Base-by-base conservation (phyloP, 2,329 filamentous ascomycete genomes). In the Alternaria gansuensis region DNA sequence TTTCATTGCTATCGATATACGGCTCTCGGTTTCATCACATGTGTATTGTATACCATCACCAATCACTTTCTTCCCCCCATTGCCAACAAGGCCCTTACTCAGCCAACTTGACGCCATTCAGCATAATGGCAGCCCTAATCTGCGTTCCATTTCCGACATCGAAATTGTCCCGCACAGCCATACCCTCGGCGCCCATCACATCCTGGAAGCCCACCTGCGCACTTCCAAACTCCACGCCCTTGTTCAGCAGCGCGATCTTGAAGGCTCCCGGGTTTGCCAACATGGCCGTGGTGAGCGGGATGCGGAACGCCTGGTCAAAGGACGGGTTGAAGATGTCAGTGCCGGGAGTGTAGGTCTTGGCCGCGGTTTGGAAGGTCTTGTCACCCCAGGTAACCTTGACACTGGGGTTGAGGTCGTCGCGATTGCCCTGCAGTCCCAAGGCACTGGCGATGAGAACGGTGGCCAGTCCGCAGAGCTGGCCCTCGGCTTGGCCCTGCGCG, bases 281-380 rank as follows among this genome's bases (percentile, higher is more conserved):
- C 63, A 74, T 60, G 13, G 70, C 73, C 14, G 70, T 69, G 4
- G 75, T 80, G 6, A 83, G 54, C 0, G 80, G 79, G 43, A 83
- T 75, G 7, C 70, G 71, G 70, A 83, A 83, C 0, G 78, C 76
- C 63, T 79, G 76, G 57, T 83, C 80, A 52, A 82, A 83, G 2
- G 76, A 71, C 2, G 82, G 82, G 64, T 82, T 83, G 72, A 80
- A 81, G 60, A 83, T 82, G 49, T 83, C 82, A 3, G 69, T 77
- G 2, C 82, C 82, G 0, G 80, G 80, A 2, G 71, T 74, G 65
- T 83, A 81, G 0, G 74, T 68, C 71, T 81, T 80, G 54, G 75
- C 70, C 1, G 74, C 77, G 0, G 82, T 83, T 50, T 68, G 70
- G 74, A 80, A 82, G 23, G 74, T 72, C 60, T 78, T 76, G 8